phyloP scores from a whole-genome alignment of 306 rosid genomes.

The Parietaria judaica region DNA sequence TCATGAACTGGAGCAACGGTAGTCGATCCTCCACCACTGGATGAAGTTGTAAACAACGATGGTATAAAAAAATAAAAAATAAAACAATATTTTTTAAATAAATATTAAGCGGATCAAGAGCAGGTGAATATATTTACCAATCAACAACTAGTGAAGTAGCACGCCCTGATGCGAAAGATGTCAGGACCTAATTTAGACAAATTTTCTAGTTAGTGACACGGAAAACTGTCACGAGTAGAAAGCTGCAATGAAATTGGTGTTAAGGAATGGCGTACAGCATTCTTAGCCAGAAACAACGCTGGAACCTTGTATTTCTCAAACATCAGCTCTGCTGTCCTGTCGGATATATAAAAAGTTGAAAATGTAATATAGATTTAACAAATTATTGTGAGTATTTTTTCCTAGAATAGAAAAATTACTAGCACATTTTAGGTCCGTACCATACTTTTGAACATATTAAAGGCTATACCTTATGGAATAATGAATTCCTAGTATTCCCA shows the following conservation, averaged over 20 bases:
- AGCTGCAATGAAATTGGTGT: constrained; percentile 13
- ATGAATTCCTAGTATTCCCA: too few relatives aligned
- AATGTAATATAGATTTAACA: background rate
- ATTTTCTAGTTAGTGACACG: constrained; percentile 12
- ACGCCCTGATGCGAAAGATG: constrained; percentile 98
- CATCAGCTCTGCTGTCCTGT: constrained; percentile 92
- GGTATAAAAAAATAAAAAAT: constrained; percentile 12
- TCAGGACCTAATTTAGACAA: constrained; percentile 58
- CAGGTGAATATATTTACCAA: constrained; percentile 44
- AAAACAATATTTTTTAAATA: background rate
- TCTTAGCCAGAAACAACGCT: constrained; percentile 91
- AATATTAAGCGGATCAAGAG: constrained; percentile 1
- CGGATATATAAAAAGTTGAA: constrained; percentile 25
- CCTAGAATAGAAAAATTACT: too few relatives aligned
- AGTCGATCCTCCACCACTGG: constrained; percentile 97
- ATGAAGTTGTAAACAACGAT: constrained; percentile 10
- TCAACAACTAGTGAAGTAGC: constrained; percentile 96
- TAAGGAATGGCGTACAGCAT: constrained; percentile 61
- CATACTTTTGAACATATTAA: too few relatives aligned
- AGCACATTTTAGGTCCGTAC: too few relatives aligned
- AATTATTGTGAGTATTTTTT: too few relatives aligned
- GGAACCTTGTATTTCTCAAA: constrained; percentile 97
- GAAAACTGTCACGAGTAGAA: background rate
- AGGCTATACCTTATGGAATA: too few relatives aligned
- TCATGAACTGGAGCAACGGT: constrained; percentile 97